phyloP scores from a whole-genome alignment of 352 stramenopile species.

The Phytopythium oedochilum region DNA sequence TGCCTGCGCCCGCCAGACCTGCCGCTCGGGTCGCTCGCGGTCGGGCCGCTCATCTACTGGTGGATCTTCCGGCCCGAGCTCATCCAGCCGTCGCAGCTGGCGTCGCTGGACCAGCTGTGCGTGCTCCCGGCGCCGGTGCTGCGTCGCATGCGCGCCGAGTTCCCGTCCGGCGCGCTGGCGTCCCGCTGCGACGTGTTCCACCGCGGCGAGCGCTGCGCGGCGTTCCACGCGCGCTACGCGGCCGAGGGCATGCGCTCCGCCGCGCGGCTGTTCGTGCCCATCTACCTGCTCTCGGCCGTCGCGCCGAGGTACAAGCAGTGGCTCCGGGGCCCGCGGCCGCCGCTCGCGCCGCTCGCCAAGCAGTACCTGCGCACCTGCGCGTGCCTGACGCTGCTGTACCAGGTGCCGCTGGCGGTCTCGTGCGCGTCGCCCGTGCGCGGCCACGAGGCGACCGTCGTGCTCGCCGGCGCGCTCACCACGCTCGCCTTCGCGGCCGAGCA shows the following conservation, averaged over 20 bases:
- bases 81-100: constrained; percentile 40
- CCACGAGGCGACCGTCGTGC: constrained; percentile 22
- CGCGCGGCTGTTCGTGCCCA: constrained; percentile 52
- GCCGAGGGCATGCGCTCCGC: constrained; percentile 30
- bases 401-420: constrained; percentile 47
- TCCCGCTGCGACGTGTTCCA: constrained; percentile 68
- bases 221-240: constrained; percentile 46
- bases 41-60: constrained; percentile 49
- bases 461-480: constrained; percentile 37
- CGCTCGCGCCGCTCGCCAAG: constrained; percentile 20
- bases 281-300: constrained; percentile 51
- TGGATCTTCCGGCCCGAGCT: constrained; percentile 57
- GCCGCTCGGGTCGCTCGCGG: constrained; percentile 25
- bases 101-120: constrained; percentile 46
- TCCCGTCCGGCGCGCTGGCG: constrained; percentile 26
- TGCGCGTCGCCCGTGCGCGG: constrained; percentile 34
- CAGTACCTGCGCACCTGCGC: constrained; percentile 55
- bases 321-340: constrained; percentile 48
- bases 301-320: constrained; percentile 57
- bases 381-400: constrained; percentile 57
- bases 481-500: constrained; percentile 47
- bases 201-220: constrained; percentile 26
- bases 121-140: constrained; percentile 24
- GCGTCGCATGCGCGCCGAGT: constrained; percentile 49
- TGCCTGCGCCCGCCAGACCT: constrained; percentile 44